Percentiles rank a stretch among this genome's conserved stretches.
Conservation (phyloP, 2,329 filamentous ascomycete genomes). For the Alternaria sp. region DNA sequence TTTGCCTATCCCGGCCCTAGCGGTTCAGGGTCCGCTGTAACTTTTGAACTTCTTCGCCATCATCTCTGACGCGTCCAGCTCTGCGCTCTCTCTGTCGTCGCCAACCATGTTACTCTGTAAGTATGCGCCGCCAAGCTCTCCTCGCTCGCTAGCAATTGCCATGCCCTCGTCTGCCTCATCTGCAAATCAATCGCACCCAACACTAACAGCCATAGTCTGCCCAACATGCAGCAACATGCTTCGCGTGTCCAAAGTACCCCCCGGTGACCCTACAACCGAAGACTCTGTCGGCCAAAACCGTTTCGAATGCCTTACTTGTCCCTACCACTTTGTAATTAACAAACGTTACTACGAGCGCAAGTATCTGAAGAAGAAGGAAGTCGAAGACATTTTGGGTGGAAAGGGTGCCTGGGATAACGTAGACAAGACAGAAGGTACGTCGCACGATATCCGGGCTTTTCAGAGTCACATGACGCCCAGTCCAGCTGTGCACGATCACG, state of each 20-base stretch:
- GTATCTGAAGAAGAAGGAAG: conserved; percentile 81
- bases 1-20: conserved; percentile 32
- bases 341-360: conserved; percentile 83
- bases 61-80: background rate
- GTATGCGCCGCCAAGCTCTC: conserved; percentile 15
- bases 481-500: background rate
- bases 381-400: conserved; percentile 89
- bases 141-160: background rate
- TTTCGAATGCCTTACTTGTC: conserved; percentile 94
- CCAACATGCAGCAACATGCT: conserved; percentile 85
- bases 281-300: conserved; percentile 68
- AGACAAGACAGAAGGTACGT: conserved; percentile 73
- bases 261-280: conserved; percentile 50
- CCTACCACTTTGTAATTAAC: conserved; percentile 86
- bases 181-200: background rate
- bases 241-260: conserved; percentile 67
- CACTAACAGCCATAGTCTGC: conserved; percentile 64
- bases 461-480: background rate
- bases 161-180: background rate
- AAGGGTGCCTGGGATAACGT: conserved; percentile 90
- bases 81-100: conserved; percentile 7
- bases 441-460: too few relatives aligned
- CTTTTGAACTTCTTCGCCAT: conserved; percentile 29
- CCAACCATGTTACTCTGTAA: conserved; percentile 71
- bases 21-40: conserved; percentile 34